These are phyloP conservation scores for Atractiella rhizophila DNA, from an alignment of 768 basidiomycete species.

Conservation along the genomic window DNA sequence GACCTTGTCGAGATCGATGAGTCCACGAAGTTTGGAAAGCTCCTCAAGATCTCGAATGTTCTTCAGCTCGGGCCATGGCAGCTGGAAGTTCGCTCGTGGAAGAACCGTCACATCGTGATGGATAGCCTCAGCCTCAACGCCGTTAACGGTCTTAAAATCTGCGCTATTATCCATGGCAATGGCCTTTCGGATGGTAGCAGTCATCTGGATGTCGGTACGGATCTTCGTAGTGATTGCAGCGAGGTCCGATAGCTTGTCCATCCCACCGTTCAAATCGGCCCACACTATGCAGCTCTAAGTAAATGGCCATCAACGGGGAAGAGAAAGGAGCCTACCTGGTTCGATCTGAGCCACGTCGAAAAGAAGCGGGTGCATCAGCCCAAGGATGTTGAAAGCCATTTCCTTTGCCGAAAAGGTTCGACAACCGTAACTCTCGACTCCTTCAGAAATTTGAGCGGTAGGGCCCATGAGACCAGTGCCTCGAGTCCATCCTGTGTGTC, in stretches of 20 bases:
- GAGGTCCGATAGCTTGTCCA: conserved; percentile 87
- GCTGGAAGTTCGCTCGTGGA: conserved; percentile 93
- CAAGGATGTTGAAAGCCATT: conserved; percentile 99
- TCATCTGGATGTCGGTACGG: conserved; percentile 50
- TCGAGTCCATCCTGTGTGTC: conserved; percentile 55
- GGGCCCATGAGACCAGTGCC: conserved; percentile 93
- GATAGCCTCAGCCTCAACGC: conserved; percentile 71
- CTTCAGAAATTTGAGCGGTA: conserved; percentile 79
- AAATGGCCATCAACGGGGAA: background rate
- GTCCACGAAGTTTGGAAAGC: conserved; percentile 50
- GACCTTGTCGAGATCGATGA: conserved; percentile 88
- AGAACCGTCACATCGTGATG: conserved; percentile 76
- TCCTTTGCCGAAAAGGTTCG: conserved; percentile 98
- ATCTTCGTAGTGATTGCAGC: conserved; percentile 75
- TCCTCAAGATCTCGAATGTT: conserved; percentile 32
- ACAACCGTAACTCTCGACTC: conserved; percentile 73
- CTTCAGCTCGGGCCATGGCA: conserved; percentile 75
- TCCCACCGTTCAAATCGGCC: conserved; percentile 63
- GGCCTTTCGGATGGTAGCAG: conserved; percentile 76
- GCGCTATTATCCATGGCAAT: conserved; percentile 79
- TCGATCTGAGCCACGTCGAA: conserved; percentile 99
- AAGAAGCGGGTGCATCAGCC: conserved; percentile 92
- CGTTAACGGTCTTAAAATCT: conserved; percentile 80
- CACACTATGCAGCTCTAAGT: background rate
- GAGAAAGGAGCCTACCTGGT: conserved; percentile 24